These are phyloP conservation scores for Coemansia pectinata DNA, from an alignment of 192 early-diverging fungal species.

Conservation along the genomic window DNA sequence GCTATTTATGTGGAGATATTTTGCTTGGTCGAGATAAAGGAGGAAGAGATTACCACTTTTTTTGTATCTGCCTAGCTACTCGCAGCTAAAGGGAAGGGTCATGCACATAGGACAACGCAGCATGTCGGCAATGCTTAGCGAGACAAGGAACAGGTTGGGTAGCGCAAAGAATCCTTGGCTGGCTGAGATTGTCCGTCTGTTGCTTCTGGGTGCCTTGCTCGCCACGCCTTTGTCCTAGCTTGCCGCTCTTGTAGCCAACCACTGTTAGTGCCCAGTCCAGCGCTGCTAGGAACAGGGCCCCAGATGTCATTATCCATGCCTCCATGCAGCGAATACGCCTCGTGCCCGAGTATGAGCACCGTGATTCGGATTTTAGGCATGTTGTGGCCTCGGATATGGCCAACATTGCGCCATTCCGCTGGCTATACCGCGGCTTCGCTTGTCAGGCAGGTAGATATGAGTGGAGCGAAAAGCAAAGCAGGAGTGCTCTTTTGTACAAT, in stretches of 20 bases:
- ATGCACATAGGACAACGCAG: not conserved
- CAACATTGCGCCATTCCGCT: not conserved
- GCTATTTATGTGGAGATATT: too few relatives aligned
- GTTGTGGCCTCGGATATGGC: not conserved
- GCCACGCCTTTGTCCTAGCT: not conserved
- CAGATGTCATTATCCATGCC: not conserved
- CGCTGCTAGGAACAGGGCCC: not conserved
- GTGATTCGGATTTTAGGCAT: not conserved
- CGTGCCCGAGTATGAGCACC: constrained; percentile 6
- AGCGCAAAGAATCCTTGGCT: not conserved
- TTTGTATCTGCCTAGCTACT: not conserved
- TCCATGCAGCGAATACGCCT: not conserved
- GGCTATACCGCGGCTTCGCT: not conserved
- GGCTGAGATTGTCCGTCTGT: not conserved
- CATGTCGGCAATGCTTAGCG: constrained; percentile 4
- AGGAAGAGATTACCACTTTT: constrained; percentile 3
- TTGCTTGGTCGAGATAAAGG: not conserved
- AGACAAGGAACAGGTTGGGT: constrained; percentile 3
- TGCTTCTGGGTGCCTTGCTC: not conserved
- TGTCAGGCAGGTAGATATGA: not conserved
- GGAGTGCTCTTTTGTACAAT: not conserved
- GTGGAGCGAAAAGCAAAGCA: not conserved
- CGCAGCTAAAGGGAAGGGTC: not conserved
- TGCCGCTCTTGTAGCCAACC: not conserved
- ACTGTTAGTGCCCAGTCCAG: not conserved